Base-by-base conservation (phyloP, 1,139 yeast species). In the Diutina pseudorugosa region DNA sequence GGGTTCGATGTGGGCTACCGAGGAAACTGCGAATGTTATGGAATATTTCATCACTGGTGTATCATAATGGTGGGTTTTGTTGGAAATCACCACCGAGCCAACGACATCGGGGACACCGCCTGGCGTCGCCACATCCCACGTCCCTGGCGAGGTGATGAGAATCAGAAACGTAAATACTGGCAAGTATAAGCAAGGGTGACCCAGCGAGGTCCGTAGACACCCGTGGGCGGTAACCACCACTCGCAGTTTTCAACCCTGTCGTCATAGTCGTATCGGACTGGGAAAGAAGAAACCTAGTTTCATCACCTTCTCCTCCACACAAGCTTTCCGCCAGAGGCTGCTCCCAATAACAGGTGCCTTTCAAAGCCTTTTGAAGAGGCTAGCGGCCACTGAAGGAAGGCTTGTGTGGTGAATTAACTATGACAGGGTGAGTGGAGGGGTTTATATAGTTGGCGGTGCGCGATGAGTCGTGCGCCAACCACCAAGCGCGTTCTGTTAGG, bases 21-120 rank as follows among this genome's bases (percentile, higher is more conserved):
- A 79, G 90, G 90, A 83, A 83, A 83, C 90, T 83, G 90, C 90
- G 90, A 83, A 83, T 83, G 91, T 83, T 70, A 76, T 75, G 80
- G 80, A 71, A 74, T 70, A 70, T 80, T 81, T 84, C 91, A 83
- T 84, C 91, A 83, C 73, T 65, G 80, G 70, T 67, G 69, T 56
- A 53, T 40, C 25, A 11, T 30, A 11, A 11, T 30, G 36, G 36
- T 9, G n/a, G n/a, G 12, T 9, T 9, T 30, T 30, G 36, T 16
- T 40, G n/a, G 51, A 44, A 45, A 25, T 30, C 30, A n/a, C 41
- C 12, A 18, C 33, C 25, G 16, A 16, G 40, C 11, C 47, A 40
- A 42, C 21, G 47, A 16, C 47, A 44, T 20, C 19, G 25, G 16
- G n/a, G 45, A 19, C 45, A 42, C 25, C 25, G 25, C 42, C 42